Evolutionary conservation across 345 rosid genomes (phyloP).

Genomic region (Citrus australasica): DNA sequence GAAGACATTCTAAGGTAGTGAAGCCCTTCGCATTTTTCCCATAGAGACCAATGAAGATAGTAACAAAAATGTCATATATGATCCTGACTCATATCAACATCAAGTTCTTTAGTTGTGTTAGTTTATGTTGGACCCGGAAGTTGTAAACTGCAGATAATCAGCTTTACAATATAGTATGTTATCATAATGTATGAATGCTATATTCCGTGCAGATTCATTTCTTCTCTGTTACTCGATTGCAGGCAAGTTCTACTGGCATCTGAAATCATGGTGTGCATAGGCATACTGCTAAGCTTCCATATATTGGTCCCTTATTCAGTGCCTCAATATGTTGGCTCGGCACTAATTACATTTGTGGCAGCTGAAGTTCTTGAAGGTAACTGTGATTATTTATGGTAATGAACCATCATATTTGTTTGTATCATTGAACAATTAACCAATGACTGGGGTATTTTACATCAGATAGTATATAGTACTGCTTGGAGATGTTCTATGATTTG

Average conservation of each 20-base stretch:
- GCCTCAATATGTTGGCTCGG: constrained; percentile 48
- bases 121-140: neutral
- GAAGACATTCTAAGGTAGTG: no score
- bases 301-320: constrained; percentile 40
- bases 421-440: neutral
- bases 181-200: neutral
- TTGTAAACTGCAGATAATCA: neutral
- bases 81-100: neutral
- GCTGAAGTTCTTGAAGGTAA: constrained; percentile 68
- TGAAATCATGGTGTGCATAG: constrained; percentile 49
- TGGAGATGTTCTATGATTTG: neutral
- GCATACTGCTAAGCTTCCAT: constrained; percentile 53
- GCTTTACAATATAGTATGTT: neutral
- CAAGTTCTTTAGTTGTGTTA: neutral
- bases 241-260: constrained; percentile 80
- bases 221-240: constrained; percentile 9
- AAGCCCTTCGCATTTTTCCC: no score
- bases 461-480: neutral
- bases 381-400: neutral
- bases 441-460: no score
- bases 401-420: neutral
- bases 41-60: no score
- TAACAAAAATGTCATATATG: neutral
- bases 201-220: neutral
- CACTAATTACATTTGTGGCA: constrained; percentile 45